A percentile compares a stretch with the other conserved stretches of the same genome.
Evolutionary conservation across 2,329 filamentous ascomycete species (phyloP).

Genomic region (Aspergillus piperis): DNA sequence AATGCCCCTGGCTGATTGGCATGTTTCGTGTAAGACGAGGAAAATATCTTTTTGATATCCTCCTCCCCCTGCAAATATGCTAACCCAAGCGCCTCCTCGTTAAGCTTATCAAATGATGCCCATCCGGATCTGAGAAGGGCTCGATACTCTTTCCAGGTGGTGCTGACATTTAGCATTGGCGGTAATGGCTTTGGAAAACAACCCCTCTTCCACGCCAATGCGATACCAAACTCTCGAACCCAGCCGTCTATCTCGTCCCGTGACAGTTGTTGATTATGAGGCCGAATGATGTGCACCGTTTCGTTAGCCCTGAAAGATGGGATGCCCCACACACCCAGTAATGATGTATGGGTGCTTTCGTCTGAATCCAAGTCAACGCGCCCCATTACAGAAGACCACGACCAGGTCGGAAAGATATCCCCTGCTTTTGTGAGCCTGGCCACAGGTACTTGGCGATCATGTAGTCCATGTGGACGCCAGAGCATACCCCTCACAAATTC

Average conservation of each 20-base stretch:
- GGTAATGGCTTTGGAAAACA: neutral
- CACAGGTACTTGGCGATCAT: neutral
- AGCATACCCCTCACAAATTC: neutral
- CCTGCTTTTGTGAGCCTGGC: neutral
- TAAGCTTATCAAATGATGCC: neutral
- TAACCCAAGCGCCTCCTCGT: neutral
- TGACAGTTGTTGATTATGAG: neutral
- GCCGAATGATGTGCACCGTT: neutral
- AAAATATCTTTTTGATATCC: no score
- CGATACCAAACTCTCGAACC: neutral
- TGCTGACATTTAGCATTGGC: neutral
- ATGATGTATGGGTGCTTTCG: neutral
- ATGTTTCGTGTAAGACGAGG: neutral
- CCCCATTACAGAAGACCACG: neutral
- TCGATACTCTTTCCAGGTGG: neutral
- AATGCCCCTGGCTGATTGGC: neutral
- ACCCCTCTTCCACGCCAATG: neutral
- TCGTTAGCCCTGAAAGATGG: neutral
- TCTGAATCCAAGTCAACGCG: rapidly evolving
- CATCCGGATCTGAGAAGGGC: neutral
- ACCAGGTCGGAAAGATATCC: neutral
- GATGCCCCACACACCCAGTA: neutral
- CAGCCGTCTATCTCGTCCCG: no score
- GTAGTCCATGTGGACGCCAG: rapidly evolving
- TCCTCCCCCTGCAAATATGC: no score